These are phyloP conservation scores for Diutina siamensis DNA, from an alignment of 1,139 yeast genomes.

Conservation along the genomic window DNA sequence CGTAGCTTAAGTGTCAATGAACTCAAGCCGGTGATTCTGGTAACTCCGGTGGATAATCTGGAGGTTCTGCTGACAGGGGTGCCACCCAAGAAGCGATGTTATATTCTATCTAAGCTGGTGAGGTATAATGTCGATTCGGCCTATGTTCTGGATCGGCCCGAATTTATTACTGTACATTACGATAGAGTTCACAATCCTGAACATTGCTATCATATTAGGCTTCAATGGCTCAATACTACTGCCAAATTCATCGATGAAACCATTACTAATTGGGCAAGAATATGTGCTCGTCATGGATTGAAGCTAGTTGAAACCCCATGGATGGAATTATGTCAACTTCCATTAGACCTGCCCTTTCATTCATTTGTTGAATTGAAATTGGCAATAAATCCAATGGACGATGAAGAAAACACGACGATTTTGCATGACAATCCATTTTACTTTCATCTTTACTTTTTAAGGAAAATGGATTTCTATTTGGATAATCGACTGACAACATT, in stretches of 20 bases:
- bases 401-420: conserved; percentile 22
- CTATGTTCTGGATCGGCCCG: conserved; percentile 63
- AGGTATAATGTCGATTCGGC: conserved; percentile 65
- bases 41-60: not conserved
- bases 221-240: conserved; percentile 91
- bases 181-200: conserved; percentile 92
- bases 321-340: conserved; percentile 72
- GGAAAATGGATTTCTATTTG: conserved; percentile 59
- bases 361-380: conserved; percentile 63
- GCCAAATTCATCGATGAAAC: conserved; percentile 83
- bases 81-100: not conserved
- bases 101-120: not conserved
- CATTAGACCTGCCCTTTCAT: conserved; percentile 73
- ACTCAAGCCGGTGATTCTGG: not conserved
- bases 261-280: conserved; percentile 68
- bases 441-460: conserved; percentile 54
- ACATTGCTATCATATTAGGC: conserved; percentile 81
- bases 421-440: conserved; percentile 39
- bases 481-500: conserved; percentile 71
- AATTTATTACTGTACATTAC: conserved; percentile 71
- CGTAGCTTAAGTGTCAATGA: not conserved
- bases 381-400: conserved; percentile 62
- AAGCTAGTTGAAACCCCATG: conserved; percentile 88
- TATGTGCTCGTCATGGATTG: conserved; percentile 80
- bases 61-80: not conserved